Evolutionary conservation across 805 yeast genomes (phyloP).

Genomic region (Alloascoidea hylecoeti): DNA sequence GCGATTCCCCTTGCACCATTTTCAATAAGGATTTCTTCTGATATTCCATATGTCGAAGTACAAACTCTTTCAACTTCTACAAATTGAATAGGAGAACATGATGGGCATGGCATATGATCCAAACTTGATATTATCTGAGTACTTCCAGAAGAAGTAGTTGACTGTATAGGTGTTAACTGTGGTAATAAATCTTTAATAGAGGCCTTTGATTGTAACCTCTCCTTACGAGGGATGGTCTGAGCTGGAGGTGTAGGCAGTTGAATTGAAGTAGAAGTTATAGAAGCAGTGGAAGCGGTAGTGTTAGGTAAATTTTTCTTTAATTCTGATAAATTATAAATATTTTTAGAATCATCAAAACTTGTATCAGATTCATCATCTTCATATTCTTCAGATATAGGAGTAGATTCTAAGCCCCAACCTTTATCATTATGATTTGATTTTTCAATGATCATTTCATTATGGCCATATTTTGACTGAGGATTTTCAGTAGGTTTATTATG

Average conservation of each 20-base stretch:
- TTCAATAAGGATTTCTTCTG: conserved; percentile 36
- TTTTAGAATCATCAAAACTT: too few species aligned
- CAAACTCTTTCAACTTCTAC: conserved; percentile 58
- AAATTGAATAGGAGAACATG: conserved; percentile 65
- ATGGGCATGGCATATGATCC: conserved; percentile 10
- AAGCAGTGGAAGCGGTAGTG: too few species aligned
- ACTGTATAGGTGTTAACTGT: neutral
- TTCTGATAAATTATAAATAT: too few species aligned
- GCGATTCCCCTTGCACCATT: conserved; percentile 57
- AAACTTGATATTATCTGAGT: conserved; percentile 1
- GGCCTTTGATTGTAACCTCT: neutral
- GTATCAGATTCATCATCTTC: neutral
- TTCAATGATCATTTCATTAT: conserved; percentile 52
- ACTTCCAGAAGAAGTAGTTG: neutral
- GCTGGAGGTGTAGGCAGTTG: neutral
- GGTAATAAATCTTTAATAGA: too few species aligned
- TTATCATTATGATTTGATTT: too few species aligned
- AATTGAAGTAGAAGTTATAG: neutral
- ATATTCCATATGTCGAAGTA: conserved; percentile 35
- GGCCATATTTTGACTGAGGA: conserved; percentile 50
- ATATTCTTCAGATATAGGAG: neutral
- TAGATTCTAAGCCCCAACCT: too few species aligned
- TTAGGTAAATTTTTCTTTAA: too few species aligned
- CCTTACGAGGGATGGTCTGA: neutral
- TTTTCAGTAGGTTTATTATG: conserved; percentile 50